Evolutionary conservation across 768 basidiomycete species (phyloP).

Genomic region (Russula lepida): DNA sequence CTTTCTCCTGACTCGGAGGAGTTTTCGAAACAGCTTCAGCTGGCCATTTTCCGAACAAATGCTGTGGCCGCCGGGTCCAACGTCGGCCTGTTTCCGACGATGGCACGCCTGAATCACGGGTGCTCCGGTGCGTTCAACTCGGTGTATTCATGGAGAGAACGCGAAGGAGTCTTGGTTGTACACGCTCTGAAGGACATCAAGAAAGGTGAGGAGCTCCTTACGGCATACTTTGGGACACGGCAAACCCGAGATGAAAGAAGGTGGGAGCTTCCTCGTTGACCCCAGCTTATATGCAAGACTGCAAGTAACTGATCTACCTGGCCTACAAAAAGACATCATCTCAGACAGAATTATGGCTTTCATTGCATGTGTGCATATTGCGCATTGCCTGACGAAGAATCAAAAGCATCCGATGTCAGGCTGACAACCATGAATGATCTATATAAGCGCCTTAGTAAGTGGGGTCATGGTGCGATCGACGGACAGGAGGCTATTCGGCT

Average conservation of each 20-base stretch:
- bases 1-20: slow-evolving; percentile 27
- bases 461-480: slow-evolving; percentile 38
- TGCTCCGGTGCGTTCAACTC: slow-evolving; percentile 61
- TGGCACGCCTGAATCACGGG: slow-evolving; percentile 61
- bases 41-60: slow-evolving; percentile 63
- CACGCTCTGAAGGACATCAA: slow-evolving; percentile 48
- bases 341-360: slow-evolving; percentile 48
- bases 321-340: slow-evolving; percentile 35
- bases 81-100: slow-evolving; percentile 58
- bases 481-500: slow-evolving; percentile 43
- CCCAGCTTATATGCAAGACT: neutral
- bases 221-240: slow-evolving; percentile 53
- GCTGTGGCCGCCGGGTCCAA: slow-evolving; percentile 45
- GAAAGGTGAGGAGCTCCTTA: slow-evolving; percentile 54
- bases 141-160: slow-evolving; percentile 52
- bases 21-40: slow-evolving; percentile 38
- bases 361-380: slow-evolving; percentile 51
- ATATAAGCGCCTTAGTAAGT: slow-evolving; percentile 39
- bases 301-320: neutral
- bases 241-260: slow-evolving; percentile 44
- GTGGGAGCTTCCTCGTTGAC: slow-evolving; percentile 21
- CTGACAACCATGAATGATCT: slow-evolving; percentile 38
- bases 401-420: slow-evolving; percentile 44
- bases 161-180: slow-evolving; percentile 42
- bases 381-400: slow-evolving; percentile 41